Percentiles rank a stretch among this genome's conserved stretches.
These are phyloP conservation scores for Auriculariales sp. DNA, from an alignment of 768 basidiomycete species.

Conservation along the genomic window DNA sequence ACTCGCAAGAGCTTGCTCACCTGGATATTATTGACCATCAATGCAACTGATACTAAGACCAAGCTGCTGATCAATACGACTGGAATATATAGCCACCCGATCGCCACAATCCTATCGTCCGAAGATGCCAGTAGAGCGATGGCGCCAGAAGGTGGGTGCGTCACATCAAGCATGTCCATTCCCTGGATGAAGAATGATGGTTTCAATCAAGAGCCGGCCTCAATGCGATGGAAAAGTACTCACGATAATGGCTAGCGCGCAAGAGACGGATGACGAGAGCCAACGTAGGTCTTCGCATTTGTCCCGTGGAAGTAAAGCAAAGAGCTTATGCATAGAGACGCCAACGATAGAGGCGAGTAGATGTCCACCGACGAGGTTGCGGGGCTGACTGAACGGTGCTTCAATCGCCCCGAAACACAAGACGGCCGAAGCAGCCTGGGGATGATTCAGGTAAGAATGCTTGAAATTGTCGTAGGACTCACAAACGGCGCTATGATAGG, in stretches of 20 bases:
- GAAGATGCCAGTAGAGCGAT: constrained; percentile 36
- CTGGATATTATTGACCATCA: constrained; percentile 37
- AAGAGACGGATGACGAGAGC: constrained; percentile 33
- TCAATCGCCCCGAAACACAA: constrained; percentile 41
- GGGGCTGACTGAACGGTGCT: constrained; percentile 37
- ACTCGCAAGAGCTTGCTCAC: too few species aligned
- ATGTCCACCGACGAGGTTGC: constrained; percentile 35
- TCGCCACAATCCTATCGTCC: constrained; percentile 23
- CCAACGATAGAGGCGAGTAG: constrained; percentile 35
- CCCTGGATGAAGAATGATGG: too few species aligned
- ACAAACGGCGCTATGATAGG: constrained; percentile 35
- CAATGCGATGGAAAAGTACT: too few species aligned
- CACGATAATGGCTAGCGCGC: constrained; percentile 22
- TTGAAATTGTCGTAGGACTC: constrained; percentile 12
- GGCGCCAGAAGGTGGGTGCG: constrained; percentile 43
- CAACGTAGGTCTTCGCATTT: constrained; percentile 31
- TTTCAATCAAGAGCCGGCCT: too few species aligned
- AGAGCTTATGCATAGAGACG: constrained; percentile 36
- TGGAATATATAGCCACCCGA: constrained; percentile 39
- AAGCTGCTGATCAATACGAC: constrained; percentile 33
- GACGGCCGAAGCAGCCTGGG: constrained; percentile 40
- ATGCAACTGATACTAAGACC: constrained; percentile 28
- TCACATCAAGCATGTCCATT: constrained; percentile 38
- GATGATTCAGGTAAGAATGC: neutral
- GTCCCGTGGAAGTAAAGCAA: constrained; percentile 28